Evolutionary conservation across 768 basidiomycete genomes (phyloP), one percentile per base, ranked within the genome.

Genomic region (Tylopilus rubrobrunneus): DNA sequence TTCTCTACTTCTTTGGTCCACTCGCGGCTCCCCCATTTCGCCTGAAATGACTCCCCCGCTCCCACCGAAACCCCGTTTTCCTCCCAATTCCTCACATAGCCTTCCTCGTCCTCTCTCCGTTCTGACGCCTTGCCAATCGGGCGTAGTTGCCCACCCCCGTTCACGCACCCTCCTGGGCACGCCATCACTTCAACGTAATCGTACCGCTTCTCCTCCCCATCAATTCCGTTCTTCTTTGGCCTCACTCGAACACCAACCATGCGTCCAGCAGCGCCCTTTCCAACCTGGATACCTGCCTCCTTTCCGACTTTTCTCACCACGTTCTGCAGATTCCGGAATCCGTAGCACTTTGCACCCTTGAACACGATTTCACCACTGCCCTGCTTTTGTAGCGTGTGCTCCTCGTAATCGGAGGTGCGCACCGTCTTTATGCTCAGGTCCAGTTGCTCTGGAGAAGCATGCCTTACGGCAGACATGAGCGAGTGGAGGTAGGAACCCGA

Each of bases 181-280:
- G 97, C 97, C 97, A 99, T 98, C 57, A 99, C 93, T 66, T 97
- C 94, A 39, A 96, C 86, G 69, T 93, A 97, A 73, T 96, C 92
- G 67, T 92, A 92, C 41, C 77, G 74, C 48, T 69, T 72, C 49
- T 78, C 77, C 11, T 69, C 73, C 43, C 61, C 66, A 48, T 69
- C 71, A 37, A 43, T 64, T 14, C 63, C 69, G 56, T 63, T 70
- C 50, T 66, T 76, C 67, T 63, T 71, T 59, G 50, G 63, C 66
- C 63, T 66, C 48, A 39, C 60, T 58, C 63, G 58, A 37, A 39
- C 39, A 53, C 64, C 72, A 58, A 42, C 63, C 61, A 57, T 62
- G 39, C 62, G 70, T 12, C 85, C 83, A 5, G 85, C 84, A 3
- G 84, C 84, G n/a, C 87, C 86, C n/a, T 76, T 78, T 39, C 80